Percentiles rank a stretch among this genome's conserved stretches.
These are phyloP conservation scores for Neurospora sp. DNA, from an alignment of 495 filamentous ascomycete genomes.

Conservation along the genomic window DNA sequence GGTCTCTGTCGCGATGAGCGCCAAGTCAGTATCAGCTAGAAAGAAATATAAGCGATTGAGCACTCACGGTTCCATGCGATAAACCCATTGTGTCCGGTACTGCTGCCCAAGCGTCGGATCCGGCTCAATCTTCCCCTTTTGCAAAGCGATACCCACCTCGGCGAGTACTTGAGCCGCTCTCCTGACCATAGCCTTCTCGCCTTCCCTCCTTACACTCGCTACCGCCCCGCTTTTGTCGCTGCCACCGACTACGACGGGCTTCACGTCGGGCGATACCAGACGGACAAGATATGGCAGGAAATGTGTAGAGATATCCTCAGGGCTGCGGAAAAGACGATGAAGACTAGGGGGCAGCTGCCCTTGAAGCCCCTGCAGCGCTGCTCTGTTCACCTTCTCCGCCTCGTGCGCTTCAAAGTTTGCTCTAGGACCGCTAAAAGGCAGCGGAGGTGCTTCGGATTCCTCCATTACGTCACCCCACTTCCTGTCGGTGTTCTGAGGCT, in stretches of 20 bases:
- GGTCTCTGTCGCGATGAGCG: slow-evolving; percentile 12
- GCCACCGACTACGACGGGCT: slow-evolving; percentile 79
- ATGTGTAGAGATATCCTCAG: slow-evolving; percentile 64
- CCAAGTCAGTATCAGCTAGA: neutral
- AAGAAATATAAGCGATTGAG: neutral
- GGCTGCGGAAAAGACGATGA: slow-evolving; percentile 63
- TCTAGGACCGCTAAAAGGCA: slow-evolving; percentile 69
- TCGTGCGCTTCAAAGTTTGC: slow-evolving; percentile 76
- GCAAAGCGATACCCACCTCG: slow-evolving; percentile 69
- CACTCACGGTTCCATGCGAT: slow-evolving; percentile 89
- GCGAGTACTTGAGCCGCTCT: slow-evolving; percentile 71
- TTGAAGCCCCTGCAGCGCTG: slow-evolving; percentile 42
- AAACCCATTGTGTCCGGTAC: slow-evolving; percentile 60
- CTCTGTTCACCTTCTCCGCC: slow-evolving; percentile 54
- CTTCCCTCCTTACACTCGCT: slow-evolving; percentile 77
- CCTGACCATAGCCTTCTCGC: slow-evolving; percentile 68
- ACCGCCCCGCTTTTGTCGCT: slow-evolving; percentile 53
- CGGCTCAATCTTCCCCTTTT: slow-evolving; percentile 70
- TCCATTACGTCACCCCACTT: slow-evolving; percentile 36
- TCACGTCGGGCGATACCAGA: slow-evolving; percentile 80
- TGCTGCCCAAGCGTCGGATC: slow-evolving; percentile 25
- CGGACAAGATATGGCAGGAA: slow-evolving; percentile 73
- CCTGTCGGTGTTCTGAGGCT: slow-evolving; percentile 20
- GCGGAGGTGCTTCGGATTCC: slow-evolving; percentile 41
- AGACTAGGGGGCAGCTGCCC: slow-evolving; percentile 50